Base-by-base conservation (phyloP, 2,329 filamentous ascomycete genomes). In the Diaporthe velutina region DNA sequence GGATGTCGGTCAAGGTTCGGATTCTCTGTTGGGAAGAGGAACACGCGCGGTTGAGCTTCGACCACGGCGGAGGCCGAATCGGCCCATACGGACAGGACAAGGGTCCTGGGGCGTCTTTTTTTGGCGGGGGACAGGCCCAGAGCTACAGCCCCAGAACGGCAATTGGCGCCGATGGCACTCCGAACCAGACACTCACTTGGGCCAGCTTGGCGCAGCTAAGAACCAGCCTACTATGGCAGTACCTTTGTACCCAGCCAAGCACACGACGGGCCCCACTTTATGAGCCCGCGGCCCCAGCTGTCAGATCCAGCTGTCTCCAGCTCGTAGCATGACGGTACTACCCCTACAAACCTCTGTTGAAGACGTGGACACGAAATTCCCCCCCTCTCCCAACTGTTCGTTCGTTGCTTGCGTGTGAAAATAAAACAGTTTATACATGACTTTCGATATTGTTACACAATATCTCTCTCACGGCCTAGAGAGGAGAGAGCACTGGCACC, bases 21-120 rank as follows among this genome's bases (percentile, higher is more conserved):
- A 30, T 13, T 54, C 48, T 64, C 57, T 64, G 70, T 72, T 72
- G 57, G 70, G 70, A 72, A 64, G 13, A 64, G 48, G 60, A 54
- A 71, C 57, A 64, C 48, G 70, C 50, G 48, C 67, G 70, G 70
- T 72, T 72, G 70, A 64, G 57, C 70, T 54, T 54, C 48, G 45
- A 54, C n/a, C 13, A n/a, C 64, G 64, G 64, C 64, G 64, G 64
- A 54, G 64, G n/a, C 64, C 64, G 64, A 68, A 68, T 68, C 64
- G 33, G 57, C 70, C 45, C 48, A 72, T 30, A 33, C 17, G 33
- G 57, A 33, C 70, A 54, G 33, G 30, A 35, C 70, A 42, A 64
- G 57, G 57, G 57, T 54, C 70, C 57, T 15, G 70, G 55, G 55
- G 33, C 25, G 25, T 10, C 57, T 55, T 64, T 72, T 72, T 68